A percentile compares a stretch with the other conserved stretches of the same genome.
phyloP scores from a whole-genome alignment of 176 grass and related monocot species.

The Areca catechu region DNA sequence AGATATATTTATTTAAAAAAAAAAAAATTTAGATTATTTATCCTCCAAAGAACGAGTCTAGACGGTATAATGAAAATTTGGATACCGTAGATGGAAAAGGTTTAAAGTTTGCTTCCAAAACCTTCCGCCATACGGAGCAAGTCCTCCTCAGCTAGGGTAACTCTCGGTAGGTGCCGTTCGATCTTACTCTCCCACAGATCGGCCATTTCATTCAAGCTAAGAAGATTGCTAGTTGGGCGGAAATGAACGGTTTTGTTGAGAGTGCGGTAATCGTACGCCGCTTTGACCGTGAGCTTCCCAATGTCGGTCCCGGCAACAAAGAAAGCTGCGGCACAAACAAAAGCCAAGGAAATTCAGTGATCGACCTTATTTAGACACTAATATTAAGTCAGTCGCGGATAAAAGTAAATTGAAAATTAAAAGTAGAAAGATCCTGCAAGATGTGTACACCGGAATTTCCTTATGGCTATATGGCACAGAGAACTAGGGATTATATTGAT shows the following conservation, averaged over 20 bases:
- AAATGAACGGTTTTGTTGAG: slow-evolving; percentile 55
- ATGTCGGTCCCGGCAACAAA: slow-evolving; percentile 75
- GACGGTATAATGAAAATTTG: too few relatives aligned
- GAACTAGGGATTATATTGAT: too few relatives aligned
- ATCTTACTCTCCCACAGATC: slow-evolving; percentile 69
- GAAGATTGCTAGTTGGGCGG: slow-evolving; percentile 40
- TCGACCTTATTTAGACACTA: too few relatives aligned
- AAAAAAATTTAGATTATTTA: too few relatives aligned
- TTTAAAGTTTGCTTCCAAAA: slow-evolving; percentile 1
- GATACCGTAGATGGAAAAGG: too few relatives aligned
- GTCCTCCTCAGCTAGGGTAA: slow-evolving; percentile 31
- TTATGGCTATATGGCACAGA: too few relatives aligned
- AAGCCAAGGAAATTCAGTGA: not conserved
- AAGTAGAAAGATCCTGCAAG: too few relatives aligned
- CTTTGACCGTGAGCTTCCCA: slow-evolving; percentile 52
- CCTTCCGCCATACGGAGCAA: slow-evolving; percentile 52
- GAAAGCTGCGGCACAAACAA: slow-evolving; percentile 27
- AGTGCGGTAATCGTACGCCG: slow-evolving; percentile 47
- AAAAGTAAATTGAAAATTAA: too few relatives aligned
- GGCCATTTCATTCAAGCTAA: slow-evolving; percentile 70
- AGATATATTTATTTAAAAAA: too few relatives aligned
- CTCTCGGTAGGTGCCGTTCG: slow-evolving; percentile 42
- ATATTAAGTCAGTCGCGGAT: too few relatives aligned
- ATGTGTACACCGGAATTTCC: too few relatives aligned
- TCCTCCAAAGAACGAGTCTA: too few relatives aligned